phyloP scores from a whole-genome alignment of 495 filamentous ascomycete species.

The Staphylotrichum tortipilum region DNA sequence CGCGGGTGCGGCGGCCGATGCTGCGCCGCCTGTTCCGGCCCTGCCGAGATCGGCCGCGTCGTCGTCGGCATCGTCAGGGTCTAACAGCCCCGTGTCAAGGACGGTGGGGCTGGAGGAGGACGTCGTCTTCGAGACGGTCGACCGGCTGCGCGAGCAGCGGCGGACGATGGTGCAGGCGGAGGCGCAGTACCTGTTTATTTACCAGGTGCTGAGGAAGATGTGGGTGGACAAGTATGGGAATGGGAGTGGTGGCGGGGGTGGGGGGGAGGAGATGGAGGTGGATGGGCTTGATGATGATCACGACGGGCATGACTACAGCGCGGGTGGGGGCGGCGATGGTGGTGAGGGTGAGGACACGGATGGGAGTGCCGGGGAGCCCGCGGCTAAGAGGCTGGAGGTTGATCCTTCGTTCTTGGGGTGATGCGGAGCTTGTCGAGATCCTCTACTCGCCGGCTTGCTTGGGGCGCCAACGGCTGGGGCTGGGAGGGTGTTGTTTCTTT shows the following conservation, averaged over 20 bases:
- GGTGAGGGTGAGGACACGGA: slow-evolving; percentile 23
- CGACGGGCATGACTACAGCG: no score
- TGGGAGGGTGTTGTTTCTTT: no score
- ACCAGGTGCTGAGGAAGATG: slow-evolving; percentile 71
- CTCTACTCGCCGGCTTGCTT: no score
- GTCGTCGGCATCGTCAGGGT: no score
- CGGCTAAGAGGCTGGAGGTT: slow-evolving; percentile 41
- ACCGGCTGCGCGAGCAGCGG: slow-evolving; percentile 75
- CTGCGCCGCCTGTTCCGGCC: no score
- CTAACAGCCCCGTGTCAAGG: no score
- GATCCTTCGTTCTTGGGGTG: slow-evolving; percentile 27
- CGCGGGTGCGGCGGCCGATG: no score
- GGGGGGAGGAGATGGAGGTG: slow-evolving; percentile 36
- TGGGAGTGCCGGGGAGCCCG: slow-evolving; percentile 28
- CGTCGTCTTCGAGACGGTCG: slow-evolving; percentile 61
- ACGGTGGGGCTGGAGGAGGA: slow-evolving; percentile 15
- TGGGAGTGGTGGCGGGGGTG: slow-evolving; percentile 18
- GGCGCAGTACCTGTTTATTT: slow-evolving; percentile 79
- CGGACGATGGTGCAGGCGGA: slow-evolving; percentile 96
- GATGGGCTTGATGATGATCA: slow-evolving; percentile 27
- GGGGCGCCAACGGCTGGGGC: no score
- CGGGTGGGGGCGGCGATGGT: slow-evolving; percentile 28
- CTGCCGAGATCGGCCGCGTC: no score
- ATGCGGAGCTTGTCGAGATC: background rate
- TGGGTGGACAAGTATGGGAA: slow-evolving; percentile 50